Base-by-base conservation (phyloP, 495 filamentous ascomycete species). In the Penicillium robsamsonii region DNA sequence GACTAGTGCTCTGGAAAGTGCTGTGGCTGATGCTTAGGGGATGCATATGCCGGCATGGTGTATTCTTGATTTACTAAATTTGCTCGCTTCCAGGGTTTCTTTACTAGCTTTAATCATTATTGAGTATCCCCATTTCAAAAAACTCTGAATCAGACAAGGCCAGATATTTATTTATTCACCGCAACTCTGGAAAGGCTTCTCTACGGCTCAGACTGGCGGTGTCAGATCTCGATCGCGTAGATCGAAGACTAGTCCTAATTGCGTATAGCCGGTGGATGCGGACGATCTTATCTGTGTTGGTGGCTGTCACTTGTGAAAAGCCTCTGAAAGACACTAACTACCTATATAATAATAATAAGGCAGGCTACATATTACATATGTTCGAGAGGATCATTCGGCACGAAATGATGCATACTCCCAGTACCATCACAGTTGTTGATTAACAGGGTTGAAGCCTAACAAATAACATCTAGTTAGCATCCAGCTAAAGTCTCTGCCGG, bases 1-100 rank as follows among this genome's bases (percentile, higher is more conserved):
- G 18, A 95, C 91, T 12, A 92, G 88, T 64, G 92, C 92, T 29
- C 63, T 96, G 67, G 85, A 93, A 70, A 92, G 89, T 70, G 91
- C 90, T 22, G 80, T 97, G 59, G 80, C 83, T 22, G 95, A 89
- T 60, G 82, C 57, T 18, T 58, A 29, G 22, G 22, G 6, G 24
- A 47, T 38, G 35, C 33, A 37, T 8, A 17, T 10, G 17, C 5
- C 15, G 38, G 5, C 18, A 2, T 42, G 22, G 12, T 8, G 25
- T 27, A 7, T 40, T 15, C 20, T 18, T 46, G 7, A 3, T 41
- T 41, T 42, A 37, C 37, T 33, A 35, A 38, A 43, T 3, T 31
- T 22, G 35, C 25, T 38, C 5, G 5, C 15, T 38, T 17, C 12
- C 12, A 35, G 12, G 25, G 25, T 38, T 24, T 29, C 1, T 52